phyloP scores from a whole-genome alignment of 495 filamentous ascomycete species.

The Chaetomium tenue region DNA sequence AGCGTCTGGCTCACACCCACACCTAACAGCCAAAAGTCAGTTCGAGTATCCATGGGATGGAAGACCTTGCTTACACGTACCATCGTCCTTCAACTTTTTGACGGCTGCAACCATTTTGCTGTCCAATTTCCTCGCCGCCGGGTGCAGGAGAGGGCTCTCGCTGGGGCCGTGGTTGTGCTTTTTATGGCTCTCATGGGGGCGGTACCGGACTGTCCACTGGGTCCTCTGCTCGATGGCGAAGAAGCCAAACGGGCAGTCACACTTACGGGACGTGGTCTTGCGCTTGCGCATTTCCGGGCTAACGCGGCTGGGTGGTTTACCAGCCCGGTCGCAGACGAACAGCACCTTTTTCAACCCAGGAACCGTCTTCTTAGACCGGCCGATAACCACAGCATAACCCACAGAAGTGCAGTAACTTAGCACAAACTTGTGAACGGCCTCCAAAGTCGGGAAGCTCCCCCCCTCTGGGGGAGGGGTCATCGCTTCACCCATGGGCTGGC shows the following conservation, averaged over 20 bases:
- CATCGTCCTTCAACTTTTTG: conserved; percentile 54
- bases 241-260: conserved; percentile 58
- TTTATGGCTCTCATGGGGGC: conserved; percentile 50
- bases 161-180: conserved; percentile 57
- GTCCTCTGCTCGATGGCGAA: conserved; percentile 58
- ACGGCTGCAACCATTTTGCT: conserved; percentile 58
- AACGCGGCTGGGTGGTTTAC: conserved; percentile 53
- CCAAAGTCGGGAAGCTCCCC: conserved; percentile 54
- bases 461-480: conserved; percentile 57
- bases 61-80: conserved; percentile 35
- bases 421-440: conserved; percentile 54
- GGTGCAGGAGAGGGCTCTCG: conserved; percentile 55
- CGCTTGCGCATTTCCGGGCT: conserved; percentile 54
- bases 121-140: conserved; percentile 56
- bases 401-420: conserved; percentile 55
- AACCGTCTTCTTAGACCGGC: conserved; percentile 57
- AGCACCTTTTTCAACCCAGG: conserved; percentile 58
- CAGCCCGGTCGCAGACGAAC: conserved; percentile 57
- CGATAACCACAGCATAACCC: conserved; percentile 58
- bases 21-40: conserved; percentile 39
- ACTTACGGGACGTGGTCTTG: conserved; percentile 57
- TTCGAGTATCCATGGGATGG: background rate
- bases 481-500: conserved; percentile 45
- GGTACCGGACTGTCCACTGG: conserved; percentile 56
- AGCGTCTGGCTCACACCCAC: conserved; percentile 56